These are phyloP conservation scores for Xylariaceae sp. DNA, from an alignment of 2,329 filamentous ascomycete genomes.

Conservation along the genomic window DNA sequence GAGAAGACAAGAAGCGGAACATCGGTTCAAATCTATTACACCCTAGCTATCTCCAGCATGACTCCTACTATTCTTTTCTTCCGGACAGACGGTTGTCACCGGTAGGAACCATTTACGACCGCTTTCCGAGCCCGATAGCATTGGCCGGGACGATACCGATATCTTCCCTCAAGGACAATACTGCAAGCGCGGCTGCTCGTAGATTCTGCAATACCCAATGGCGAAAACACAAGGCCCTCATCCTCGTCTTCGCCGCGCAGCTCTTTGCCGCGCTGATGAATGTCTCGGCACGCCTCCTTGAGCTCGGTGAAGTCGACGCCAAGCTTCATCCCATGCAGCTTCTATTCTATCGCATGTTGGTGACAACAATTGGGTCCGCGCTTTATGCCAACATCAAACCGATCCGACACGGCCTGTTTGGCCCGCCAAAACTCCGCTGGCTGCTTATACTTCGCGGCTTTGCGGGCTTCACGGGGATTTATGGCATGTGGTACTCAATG, in stretches of 20 bases:
- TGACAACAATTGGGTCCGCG: conserved; percentile 63
- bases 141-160: conserved; percentile 6
- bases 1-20: conserved; percentile 3
- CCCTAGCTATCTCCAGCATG: conserved; percentile 33
- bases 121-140: conserved; percentile 3
- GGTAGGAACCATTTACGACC: conserved; percentile 7
- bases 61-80: conserved; percentile 40
- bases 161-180: not conserved
- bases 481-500: conserved; percentile 60
- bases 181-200: conserved; percentile 1
- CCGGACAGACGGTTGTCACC: conserved; percentile 31
- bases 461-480: conserved; percentile 72
- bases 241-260: conserved; percentile 69
- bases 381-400: conserved; percentile 63
- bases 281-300: conserved; percentile 68
- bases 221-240: conserved; percentile 61
- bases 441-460: conserved; percentile 63
- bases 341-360: conserved; percentile 70
- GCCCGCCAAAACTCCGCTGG: conserved; percentile 58
- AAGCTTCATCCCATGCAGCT: conserved; percentile 77
- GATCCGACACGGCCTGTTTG: conserved; percentile 54
- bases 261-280: conserved; percentile 85
- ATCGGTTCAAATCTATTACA: conserved; percentile 23
- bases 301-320: conserved; percentile 46
- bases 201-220: conserved; percentile 26